Conservation (phyloP, 805 yeast genomes). For the Candida morakotiae region DNA sequence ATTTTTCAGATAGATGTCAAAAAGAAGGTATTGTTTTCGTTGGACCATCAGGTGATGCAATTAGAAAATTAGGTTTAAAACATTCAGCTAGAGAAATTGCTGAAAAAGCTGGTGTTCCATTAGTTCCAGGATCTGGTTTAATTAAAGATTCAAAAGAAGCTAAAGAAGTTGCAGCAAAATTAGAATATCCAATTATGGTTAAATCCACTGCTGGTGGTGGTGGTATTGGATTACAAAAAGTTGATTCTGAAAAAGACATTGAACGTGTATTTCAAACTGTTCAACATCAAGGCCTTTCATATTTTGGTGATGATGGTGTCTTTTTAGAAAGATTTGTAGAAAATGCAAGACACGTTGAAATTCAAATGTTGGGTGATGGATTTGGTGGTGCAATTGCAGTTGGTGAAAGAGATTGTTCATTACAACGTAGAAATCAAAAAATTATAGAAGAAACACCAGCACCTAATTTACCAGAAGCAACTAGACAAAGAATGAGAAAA, state of each 20-base stretch:
- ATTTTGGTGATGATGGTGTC: conserved; percentile 94
- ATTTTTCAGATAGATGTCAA: conserved; percentile 84
- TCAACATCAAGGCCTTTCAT: conserved; percentile 88
- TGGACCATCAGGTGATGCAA: conserved; percentile 96
- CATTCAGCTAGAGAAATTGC: conserved; percentile 98
- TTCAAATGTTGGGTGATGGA: conserved; percentile 97
- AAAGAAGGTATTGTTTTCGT: conserved; percentile 84
- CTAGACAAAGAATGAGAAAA: conserved; percentile 68
- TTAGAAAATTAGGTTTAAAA: conserved; percentile 85
- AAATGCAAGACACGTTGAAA: conserved; percentile 92
- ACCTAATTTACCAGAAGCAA: conserved; percentile 80
- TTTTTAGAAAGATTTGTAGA: conserved; percentile 93
- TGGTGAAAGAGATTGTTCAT: conserved; percentile 96
- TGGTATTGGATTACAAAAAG: conserved; percentile 95
- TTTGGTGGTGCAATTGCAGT: conserved; percentile 86
- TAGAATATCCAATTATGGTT: conserved; percentile 91
- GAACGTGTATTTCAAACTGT: conserved; percentile 85
- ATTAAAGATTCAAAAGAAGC: conserved; percentile 74
- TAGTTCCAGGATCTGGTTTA: conserved; percentile 95
- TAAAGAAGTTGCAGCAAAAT: conserved; percentile 60
- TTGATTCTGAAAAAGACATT: conserved; percentile 76
- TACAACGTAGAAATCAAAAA: conserved; percentile 96
- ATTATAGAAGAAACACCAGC: conserved; percentile 98
- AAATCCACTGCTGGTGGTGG: conserved; percentile 99
- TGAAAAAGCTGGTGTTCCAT: conserved; percentile 83